phyloP scores from a whole-genome alignment of 2,329 filamentous ascomycete species.

The Tolypocladium sp. region DNA sequence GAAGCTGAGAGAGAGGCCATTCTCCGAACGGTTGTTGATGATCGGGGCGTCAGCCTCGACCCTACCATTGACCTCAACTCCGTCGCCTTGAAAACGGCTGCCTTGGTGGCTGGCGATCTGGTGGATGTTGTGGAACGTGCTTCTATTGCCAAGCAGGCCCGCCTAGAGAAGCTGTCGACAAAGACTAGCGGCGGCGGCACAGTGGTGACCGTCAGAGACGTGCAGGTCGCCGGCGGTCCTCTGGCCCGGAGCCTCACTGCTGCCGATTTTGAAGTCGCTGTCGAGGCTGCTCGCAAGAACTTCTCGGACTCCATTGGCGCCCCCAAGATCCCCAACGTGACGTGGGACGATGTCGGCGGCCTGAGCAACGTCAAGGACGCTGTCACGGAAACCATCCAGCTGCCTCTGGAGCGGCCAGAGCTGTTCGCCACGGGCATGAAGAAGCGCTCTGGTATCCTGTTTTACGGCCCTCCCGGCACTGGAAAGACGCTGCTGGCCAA shows the following conservation, averaged over 20 bases:
- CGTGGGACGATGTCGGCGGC: conserved; percentile 93
- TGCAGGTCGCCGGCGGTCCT: conserved; percentile 81
- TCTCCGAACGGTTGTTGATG: conserved; percentile 66
- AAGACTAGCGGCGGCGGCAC: conserved; percentile 27
- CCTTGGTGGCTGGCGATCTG: conserved; percentile 86
- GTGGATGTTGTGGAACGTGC: conserved; percentile 92
- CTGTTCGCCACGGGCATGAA: conserved; percentile 97
- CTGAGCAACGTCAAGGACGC: conserved; percentile 91
- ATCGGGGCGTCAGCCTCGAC: conserved; percentile 67
- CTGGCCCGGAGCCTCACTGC: conserved; percentile 70
- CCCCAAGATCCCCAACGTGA: conserved; percentile 94
- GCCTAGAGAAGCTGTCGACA: conserved; percentile 63
- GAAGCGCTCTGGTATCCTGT: conserved; percentile 87
- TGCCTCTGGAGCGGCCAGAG: conserved; percentile 84
- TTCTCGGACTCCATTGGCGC: conserved; percentile 96
- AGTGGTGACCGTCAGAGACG: conserved; percentile 61
- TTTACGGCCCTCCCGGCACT: conserved; percentile 85
- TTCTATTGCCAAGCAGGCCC: conserved; percentile 62
- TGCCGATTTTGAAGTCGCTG: conserved; percentile 81
- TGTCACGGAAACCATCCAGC: conserved; percentile 92
- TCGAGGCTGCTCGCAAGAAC: conserved; percentile 93
- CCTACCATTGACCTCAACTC: conserved; percentile 74
- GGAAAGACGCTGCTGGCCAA: conserved; percentile 90
- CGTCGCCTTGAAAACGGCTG: conserved; percentile 90
- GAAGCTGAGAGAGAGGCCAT: conserved; percentile 88